Percentiles rank a stretch among this genome's conserved stretches.
Conservation (phyloP, 2,329 filamentous ascomycete genomes). For the Cordyceps javanica region DNA sequence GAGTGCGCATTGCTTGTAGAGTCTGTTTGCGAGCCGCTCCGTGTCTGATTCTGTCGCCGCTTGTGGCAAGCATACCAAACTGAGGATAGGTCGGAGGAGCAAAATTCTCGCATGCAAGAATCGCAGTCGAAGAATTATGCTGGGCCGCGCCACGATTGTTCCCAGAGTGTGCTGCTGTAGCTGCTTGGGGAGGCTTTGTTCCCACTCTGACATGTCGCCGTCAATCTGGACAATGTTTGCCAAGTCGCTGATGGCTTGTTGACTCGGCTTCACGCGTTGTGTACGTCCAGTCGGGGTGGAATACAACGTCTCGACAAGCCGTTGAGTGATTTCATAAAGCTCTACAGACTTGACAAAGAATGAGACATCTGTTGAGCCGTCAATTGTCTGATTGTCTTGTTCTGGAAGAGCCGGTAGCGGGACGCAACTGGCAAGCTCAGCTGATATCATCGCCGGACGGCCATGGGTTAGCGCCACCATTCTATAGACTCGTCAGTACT, state of each 20-base stretch:
- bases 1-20: constrained; percentile 27
- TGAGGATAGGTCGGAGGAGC: constrained; percentile 27
- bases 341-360: constrained; percentile 31
- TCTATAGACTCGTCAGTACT: constrained; percentile 16
- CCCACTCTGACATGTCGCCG: constrained; percentile 26
- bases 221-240: constrained; percentile 27
- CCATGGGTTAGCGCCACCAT: constrained; percentile 32
- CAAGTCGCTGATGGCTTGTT: constrained; percentile 19
- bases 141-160: neutral
- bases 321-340: constrained; percentile 32
- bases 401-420: constrained; percentile 20
- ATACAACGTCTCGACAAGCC: constrained; percentile 25
- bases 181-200: constrained; percentile 21
- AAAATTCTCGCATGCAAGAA: constrained; percentile 31
- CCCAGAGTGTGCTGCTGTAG: neutral
- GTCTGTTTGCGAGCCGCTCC: constrained; percentile 17
- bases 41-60: constrained; percentile 10
- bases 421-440: constrained; percentile 21
- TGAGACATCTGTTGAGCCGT: constrained; percentile 16
- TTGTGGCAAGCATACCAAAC: constrained; percentile 26
- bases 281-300: constrained; percentile 14
- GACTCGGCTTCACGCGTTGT: constrained; percentile 1
- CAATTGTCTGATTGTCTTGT: neutral
- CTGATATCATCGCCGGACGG: constrained; percentile 29
- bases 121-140: constrained; percentile 26